Conservation (phyloP, 768 basidiomycete species). For the Pholiota molesta region DNA sequence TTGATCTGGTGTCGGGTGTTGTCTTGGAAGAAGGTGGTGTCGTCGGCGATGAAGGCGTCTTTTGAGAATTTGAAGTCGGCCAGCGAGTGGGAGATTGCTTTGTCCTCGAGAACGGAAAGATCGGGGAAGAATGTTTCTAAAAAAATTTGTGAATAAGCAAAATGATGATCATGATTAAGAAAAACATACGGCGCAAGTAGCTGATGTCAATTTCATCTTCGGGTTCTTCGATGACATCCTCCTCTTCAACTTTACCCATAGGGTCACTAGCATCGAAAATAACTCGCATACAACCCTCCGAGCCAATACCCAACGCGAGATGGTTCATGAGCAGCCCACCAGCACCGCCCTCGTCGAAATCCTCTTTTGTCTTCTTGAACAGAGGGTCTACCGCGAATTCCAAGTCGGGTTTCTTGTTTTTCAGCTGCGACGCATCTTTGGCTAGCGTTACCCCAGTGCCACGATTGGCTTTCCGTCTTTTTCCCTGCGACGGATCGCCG, state of each 20-base stretch:
- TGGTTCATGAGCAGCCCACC: constrained; percentile 98
- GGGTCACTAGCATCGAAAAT: constrained; percentile 97
- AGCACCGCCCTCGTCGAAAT: constrained; percentile 98
- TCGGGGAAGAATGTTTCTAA: constrained; percentile 77
- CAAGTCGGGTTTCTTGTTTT: constrained; percentile 91
- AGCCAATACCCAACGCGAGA: constrained; percentile 73
- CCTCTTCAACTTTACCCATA: constrained; percentile 77
- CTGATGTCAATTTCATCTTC: constrained; percentile 69
- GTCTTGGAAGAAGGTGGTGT: constrained; percentile 61
- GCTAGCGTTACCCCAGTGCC: constrained; percentile 84
- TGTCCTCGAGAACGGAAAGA: constrained; percentile 60
- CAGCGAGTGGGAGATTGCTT: constrained; percentile 81
- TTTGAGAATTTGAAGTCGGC: constrained; percentile 82
- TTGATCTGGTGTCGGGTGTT: constrained; percentile 45
- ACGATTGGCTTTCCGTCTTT: constrained; percentile 68
- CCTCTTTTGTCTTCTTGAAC: constrained; percentile 96
- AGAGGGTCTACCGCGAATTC: constrained; percentile 97
- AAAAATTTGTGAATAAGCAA: constrained; percentile 7
- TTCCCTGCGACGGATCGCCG: constrained; percentile 60
- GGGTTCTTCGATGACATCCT: constrained; percentile 73
- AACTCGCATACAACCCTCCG: constrained; percentile 82
- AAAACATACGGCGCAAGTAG: constrained; percentile 54
- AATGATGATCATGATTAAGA: neutral
- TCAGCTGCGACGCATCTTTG: constrained; percentile 78
- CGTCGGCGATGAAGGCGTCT: constrained; percentile 63